Evolutionary conservation across 2,329 filamentous ascomycete genomes (phyloP), one percentile per base, ranked within the genome.

Genomic region (Ciborinia camelliae): DNA sequence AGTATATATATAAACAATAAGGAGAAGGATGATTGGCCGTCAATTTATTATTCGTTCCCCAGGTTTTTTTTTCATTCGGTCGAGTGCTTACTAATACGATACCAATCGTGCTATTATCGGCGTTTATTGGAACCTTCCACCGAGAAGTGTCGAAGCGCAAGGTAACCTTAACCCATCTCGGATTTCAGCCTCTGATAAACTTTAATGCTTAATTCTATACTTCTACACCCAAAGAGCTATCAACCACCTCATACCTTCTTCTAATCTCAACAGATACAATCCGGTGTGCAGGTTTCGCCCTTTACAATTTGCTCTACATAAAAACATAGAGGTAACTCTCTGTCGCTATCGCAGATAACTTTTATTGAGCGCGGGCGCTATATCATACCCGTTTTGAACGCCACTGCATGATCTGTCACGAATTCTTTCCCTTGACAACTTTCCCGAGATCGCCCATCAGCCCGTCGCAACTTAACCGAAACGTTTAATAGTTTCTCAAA

Each of bases 321-420:
- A 52, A 63, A 66, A 58, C 43, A 67, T 47, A 35, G 55, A 58
- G 30, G 41, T 47, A 47, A 23, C n/a, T 26, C 20, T 28, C 30
- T 15, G 20, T 47, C 66, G 59, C 63, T 63, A 61, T 65, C 67
- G 66, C 69, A 62, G 68, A 68, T 66, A 71, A 63, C 65, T 62
- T 68, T 70, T 68, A 68, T 71, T 73, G 73, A 73, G 72, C 73
- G 73, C 73, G 69, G 73, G 73, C 73, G 73, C 72, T 75, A 73
- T 64, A 72, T 67, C 68, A 66, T 68, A 65, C 57, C 62, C 66
- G 65, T 72, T 67, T 52, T 67, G 62, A 66, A 71, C 72, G 72
- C 71, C 70, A 72, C 71, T 73, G 71, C 70, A 74, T 75, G 71
- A 74, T 71, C 73, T 73, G 70, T 73, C 70, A 72, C 66, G 68